Percentiles rank a stretch among this genome's conserved stretches.
These are phyloP conservation scores for Xylariaceae sp. DNA, from an alignment of 2,329 filamentous ascomycete genomes.

Conservation along the genomic window DNA sequence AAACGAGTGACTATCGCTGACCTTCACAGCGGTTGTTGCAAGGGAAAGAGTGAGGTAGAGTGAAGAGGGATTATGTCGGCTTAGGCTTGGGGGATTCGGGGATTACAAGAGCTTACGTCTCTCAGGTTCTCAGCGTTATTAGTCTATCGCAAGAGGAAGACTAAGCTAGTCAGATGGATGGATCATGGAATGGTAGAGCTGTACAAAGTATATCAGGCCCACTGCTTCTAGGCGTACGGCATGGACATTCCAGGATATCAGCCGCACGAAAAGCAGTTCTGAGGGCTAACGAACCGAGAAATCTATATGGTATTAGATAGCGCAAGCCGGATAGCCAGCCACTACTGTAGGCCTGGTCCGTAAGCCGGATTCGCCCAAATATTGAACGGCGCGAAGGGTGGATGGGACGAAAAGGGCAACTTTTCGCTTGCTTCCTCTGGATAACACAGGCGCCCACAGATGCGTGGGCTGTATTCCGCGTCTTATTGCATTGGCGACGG, in stretches of 20 bases:
- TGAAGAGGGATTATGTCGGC: slow-evolving; percentile 3
- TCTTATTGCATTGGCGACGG: too few relatives aligned
- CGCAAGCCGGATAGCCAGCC: too few relatives aligned
- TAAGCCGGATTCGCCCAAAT: too few relatives aligned
- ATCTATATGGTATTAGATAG: slow-evolving; percentile 7
- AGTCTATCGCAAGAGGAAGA: slow-evolving; percentile 2
- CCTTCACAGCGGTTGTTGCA: slow-evolving; percentile 1
- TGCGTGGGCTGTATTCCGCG: too few relatives aligned
- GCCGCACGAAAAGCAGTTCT: slow-evolving; percentile 13
- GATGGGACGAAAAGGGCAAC: too few relatives aligned
- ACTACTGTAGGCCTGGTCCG: too few relatives aligned
- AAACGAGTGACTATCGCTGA: neutral
- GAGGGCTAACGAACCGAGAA: slow-evolving; percentile 11
- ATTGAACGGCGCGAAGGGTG: too few relatives aligned
- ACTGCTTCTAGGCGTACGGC: slow-evolving; percentile 14
- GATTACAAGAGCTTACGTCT: slow-evolving; percentile 5
- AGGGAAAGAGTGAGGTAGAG: slow-evolving; percentile 3
- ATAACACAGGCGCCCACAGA: too few relatives aligned
- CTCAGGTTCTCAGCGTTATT: slow-evolving; percentile 6
- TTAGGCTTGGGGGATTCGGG: slow-evolving; percentile 3
- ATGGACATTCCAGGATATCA: slow-evolving; percentile 16
- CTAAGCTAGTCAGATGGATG: slow-evolving; percentile 7
- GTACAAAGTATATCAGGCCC: neutral
- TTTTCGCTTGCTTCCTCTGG: too few relatives aligned
- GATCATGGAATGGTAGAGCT: slow-evolving; percentile 5